Base-by-base conservation (phyloP, 371 early-diverging fungal genomes). In the Mortierella sp. region DNA sequence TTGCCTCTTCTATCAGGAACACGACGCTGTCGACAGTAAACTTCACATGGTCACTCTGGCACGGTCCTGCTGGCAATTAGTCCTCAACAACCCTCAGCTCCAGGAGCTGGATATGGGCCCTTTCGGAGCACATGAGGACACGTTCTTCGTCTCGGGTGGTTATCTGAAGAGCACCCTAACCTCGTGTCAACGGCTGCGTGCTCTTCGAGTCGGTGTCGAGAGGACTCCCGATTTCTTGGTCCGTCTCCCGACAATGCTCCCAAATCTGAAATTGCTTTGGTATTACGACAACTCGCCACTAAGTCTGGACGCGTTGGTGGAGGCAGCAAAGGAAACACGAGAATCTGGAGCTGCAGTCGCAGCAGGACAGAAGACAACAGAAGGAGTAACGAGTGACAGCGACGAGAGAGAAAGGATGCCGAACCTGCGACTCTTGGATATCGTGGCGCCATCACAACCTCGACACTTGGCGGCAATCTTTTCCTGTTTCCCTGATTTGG, bases 401-500 rank as follows among this genome's bases (percentile, higher is more conserved):
- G 64, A 61, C 19, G 64, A 34, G 37, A 34, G 21, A 31, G 37
- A 67, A 67, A 37, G 67, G 67, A 67, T 67, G 67, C 67, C 67
- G 64, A 34, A 34, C 8, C 34, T 61, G 1, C 16, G 64, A 21
- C 64, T 61, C 21, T 34, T 61, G 34, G 64, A 61, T 16, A 31
- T 34, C 21, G 64, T 61, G 34, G 64, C 64, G 9, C 64, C 64
- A 8, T 14, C 37, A 1, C 67, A 67, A 40, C 24, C 67, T 67
- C n/a, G 43, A 21, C 37, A 67, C 67, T 2, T 67, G 37, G 34
- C 21, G 9, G 67, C 43, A 21, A 67, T 67, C 24, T 67, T 67
- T 67, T 37, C 40, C 40, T 37, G 67, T 34, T 67, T 40, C 40
- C 37, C 43, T 67, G 10, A 0, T 21, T 24, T 67, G 67, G 21